phyloP scores from a whole-genome alignment of 345 rosid species.

The Firmiana major region DNA sequence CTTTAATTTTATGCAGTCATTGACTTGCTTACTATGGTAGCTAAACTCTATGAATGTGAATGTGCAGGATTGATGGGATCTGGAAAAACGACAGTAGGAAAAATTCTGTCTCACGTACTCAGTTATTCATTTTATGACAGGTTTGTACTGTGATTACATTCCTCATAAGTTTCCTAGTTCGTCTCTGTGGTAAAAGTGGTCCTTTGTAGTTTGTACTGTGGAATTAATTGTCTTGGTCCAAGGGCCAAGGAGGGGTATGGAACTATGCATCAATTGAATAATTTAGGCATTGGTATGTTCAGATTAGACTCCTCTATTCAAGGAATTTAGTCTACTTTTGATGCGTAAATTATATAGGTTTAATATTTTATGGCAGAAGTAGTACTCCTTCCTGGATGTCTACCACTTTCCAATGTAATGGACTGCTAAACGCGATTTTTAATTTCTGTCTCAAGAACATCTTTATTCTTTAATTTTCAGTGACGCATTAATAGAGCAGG shows the following conservation, averaged over 20 bases:
- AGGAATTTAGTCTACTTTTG: neutral
- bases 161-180: neutral
- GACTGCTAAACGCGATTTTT: neutral
- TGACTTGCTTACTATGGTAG: neutral
- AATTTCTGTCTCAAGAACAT: conserved; percentile 6
- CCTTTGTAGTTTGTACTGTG: neutral
- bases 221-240: neutral
- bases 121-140: conserved; percentile 75
- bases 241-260: conserved; percentile 2
- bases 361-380: conserved; percentile 16
- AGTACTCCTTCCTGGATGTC: neutral
- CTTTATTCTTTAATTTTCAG: conserved; percentile 33
- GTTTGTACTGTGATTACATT: conserved; percentile 36
- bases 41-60: conserved; percentile 12
- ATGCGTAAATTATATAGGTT: neutral
- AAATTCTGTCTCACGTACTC: conserved; percentile 68
- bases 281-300: neutral
- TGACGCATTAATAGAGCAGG: conserved; percentile 68
- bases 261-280: neutral
- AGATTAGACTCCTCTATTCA: neutral
- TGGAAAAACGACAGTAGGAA: conserved; percentile 93
- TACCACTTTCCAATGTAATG: neutral
- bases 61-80: conserved; percentile 95
- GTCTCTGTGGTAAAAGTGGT: neutral
- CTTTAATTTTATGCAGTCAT: conserved; percentile 7